These are phyloP conservation scores for Kwoniella shandongensis DNA, from an alignment of 768 basidiomycete species.

Conservation along the genomic window DNA sequence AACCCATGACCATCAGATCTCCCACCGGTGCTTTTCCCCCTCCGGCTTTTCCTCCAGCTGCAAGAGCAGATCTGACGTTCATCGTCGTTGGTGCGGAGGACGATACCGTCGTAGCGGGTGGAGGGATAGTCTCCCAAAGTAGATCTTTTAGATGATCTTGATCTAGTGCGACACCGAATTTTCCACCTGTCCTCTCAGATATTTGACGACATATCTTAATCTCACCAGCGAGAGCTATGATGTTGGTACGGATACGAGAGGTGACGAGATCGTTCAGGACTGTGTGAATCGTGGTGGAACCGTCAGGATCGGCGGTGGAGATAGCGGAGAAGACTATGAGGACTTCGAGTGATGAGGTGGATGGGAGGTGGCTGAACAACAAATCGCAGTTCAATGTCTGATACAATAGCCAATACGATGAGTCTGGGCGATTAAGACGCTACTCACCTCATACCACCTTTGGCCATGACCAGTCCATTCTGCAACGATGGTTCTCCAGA, in stretches of 20 bases:
- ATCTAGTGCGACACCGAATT: constrained; percentile 94
- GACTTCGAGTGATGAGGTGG: constrained; percentile 93
- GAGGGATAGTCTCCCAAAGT: constrained; percentile 90
- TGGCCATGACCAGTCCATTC: constrained; percentile 96
- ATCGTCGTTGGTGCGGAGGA: constrained; percentile 37
- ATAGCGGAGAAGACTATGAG: constrained; percentile 90
- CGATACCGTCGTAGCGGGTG: constrained; percentile 64
- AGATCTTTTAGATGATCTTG: constrained; percentile 96
- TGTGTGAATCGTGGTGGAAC: constrained; percentile 69
- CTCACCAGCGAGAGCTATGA: constrained; percentile 93
- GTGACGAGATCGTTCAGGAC: constrained; percentile 81
- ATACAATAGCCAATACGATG: not conserved
- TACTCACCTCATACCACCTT: constrained; percentile 80
- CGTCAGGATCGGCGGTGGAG: constrained; percentile 95
- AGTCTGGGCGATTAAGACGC: not conserved
- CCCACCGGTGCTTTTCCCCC: constrained; percentile 44
- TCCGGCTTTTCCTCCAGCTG: constrained; percentile 54
- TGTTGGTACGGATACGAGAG: constrained; percentile 82
- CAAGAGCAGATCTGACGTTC: constrained; percentile 56
- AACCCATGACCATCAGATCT: constrained; percentile 99
- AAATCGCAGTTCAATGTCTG: no score
- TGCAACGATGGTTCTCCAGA: constrained; percentile 92
- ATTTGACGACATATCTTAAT: constrained; percentile 96
- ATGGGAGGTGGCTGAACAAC: constrained; percentile 84
- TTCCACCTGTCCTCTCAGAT: constrained; percentile 84